Percentiles rank a stretch among this genome's conserved stretches.
phyloP scores from a whole-genome alignment of 108 stramenopile species.

The Licmophora abbreviata region DNA sequence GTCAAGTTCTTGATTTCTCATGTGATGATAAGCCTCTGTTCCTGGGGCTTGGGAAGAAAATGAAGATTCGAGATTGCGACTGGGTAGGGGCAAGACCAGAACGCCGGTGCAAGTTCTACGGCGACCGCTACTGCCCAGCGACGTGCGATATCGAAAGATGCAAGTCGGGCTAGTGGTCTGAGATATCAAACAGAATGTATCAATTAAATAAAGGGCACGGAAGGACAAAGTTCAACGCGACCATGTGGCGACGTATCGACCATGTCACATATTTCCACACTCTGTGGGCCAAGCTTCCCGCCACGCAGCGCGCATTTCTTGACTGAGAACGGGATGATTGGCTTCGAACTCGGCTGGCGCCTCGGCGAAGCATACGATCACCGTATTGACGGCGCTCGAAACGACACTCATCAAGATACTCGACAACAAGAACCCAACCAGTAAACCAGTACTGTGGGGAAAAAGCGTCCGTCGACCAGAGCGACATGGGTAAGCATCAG shows the following conservation, averaged over 20 bases:
- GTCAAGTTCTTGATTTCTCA: background rate
- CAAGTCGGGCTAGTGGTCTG: too few species aligned
- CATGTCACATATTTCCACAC: constrained; percentile 12
- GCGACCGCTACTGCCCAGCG: background rate
- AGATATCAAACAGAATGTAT: too few species aligned
- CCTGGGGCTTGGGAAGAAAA: background rate
- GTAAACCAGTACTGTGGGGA: constrained; percentile 19
- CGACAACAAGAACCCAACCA: constrained; percentile 55
- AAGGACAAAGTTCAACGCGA: too few species aligned
- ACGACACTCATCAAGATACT: constrained; percentile 60
- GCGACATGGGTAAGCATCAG: background rate
- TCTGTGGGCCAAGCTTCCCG: constrained; percentile 39
- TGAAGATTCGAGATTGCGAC: background rate
- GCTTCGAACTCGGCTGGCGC: constrained; percentile 31
- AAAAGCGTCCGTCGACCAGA: background rate
- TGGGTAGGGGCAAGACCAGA: background rate
- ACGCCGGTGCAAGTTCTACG: constrained; percentile 2
- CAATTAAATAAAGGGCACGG: too few species aligned
- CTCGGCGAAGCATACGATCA: constrained; percentile 84
- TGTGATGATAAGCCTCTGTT: background rate
- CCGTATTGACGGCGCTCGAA: constrained; percentile 66
- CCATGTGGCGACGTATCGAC: too few species aligned
- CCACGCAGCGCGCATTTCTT: constrained; percentile 52
- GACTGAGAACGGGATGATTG: constrained; percentile 42
- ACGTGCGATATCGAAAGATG: background rate